Evolutionary conservation across 192 early-diverging fungal genomes (phyloP).

Genomic region (Coemansia sp.): DNA sequence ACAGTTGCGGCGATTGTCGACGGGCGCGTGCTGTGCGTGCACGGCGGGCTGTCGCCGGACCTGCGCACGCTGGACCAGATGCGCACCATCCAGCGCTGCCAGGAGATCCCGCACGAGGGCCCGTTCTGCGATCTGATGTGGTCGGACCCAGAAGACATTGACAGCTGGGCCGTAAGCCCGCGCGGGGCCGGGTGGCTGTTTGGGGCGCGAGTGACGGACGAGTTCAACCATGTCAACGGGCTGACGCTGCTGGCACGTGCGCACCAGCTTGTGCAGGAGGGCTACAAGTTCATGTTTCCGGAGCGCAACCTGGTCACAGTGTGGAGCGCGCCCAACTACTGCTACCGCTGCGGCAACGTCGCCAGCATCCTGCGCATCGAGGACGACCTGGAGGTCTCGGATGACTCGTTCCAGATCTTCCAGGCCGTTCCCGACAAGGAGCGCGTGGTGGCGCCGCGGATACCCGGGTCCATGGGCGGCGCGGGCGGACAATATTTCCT

Average conservation of each 20-base stretch:
- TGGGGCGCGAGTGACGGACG: conserved; percentile 83
- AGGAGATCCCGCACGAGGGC: conserved; percentile 97
- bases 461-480: conserved; percentile 46
- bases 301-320: conserved; percentile 94
- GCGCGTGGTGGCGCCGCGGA: conserved; percentile 49
- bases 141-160: conserved; percentile 92
- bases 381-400: conserved; percentile 69
- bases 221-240: conserved; percentile 76
- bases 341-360: conserved; percentile 97
- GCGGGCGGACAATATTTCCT: conserved; percentile 42
- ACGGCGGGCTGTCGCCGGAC: conserved; percentile 89
- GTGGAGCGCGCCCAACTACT: conserved; percentile 99
- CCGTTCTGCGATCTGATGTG: conserved; percentile 97
- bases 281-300: conserved; percentile 90
- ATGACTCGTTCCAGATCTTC: conserved; percentile 92
- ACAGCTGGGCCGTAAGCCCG: conserved; percentile 92
- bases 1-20: conserved; percentile 92
- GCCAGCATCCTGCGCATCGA: conserved; percentile 73
- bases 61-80: conserved; percentile 96
- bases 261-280: conserved; percentile 97
- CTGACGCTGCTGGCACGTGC: conserved; percentile 89
- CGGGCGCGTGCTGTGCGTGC: conserved; percentile 90
- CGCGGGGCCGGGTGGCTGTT: conserved; percentile 98
- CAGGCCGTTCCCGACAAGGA: conserved; percentile 93
- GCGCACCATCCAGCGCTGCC: conserved; percentile 86